Base-by-base conservation (phyloP, 2,329 filamentous ascomycete species). In the Alternaria sp. region DNA sequence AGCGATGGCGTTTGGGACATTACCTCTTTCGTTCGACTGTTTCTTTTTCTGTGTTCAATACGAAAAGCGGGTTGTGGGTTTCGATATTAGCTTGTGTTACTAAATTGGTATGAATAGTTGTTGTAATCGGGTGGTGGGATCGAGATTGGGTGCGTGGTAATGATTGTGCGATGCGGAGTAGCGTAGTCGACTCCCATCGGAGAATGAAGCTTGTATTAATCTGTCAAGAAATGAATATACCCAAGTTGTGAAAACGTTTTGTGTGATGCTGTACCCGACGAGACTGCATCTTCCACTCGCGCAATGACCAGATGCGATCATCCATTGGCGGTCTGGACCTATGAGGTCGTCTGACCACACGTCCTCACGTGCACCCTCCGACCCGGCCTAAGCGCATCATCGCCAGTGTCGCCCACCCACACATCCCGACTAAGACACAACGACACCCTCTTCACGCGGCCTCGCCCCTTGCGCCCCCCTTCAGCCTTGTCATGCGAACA, bases 1-100 rank as follows among this genome's bases (percentile, higher is more conserved):
- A 75, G 71, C 73, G 73, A 74, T 49, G 73, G 73, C 67, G 73
- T 74, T 68, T 46, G 57, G 61, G 47, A 57, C 26, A 28, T 32
- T 51, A 44, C 3, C 30, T 57, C 43, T 53, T 59, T 26, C 36
- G n/a, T 40, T 40, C 5, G 36, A 40, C 8, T n/a, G 3, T 40
- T 40, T 15, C 8, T 17, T 15, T 30, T 44, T 36, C 25, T 25
- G 11, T 36, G 12, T 23, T 12, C 15, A 26, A 45, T 32, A 30
- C 60, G 43, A 36, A 40, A 28, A 15, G 47, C 43, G 49, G 49
- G 49, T 23, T 36, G 19, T 9, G 13, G 30, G 2, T 12, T 40
- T 32, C 30, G 49, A 52, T 23, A 46, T 52, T 25, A 52, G 30
- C 30, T 30, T 59, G 60, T 59, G 51, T 59, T 62, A 59, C 43